These are phyloP conservation scores for Linnemannia zychae DNA, from an alignment of 192 early-diverging fungal genomes.

Conservation along the genomic window DNA sequence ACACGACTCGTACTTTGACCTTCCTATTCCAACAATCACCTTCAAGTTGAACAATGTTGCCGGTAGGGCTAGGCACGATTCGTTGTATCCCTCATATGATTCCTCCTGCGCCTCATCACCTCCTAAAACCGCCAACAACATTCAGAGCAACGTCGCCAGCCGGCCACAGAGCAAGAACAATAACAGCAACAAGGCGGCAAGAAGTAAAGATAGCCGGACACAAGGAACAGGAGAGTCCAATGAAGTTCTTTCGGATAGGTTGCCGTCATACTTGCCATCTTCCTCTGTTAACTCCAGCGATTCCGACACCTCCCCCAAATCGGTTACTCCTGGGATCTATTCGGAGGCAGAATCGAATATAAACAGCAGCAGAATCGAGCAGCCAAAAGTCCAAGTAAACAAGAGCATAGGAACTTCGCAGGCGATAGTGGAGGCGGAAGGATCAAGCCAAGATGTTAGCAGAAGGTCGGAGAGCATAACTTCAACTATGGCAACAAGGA, in stretches of 20 bases:
- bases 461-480: not conserved
- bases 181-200: not conserved
- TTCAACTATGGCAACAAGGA: not conserved
- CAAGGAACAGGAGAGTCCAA: not conserved
- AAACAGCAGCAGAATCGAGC: not conserved
- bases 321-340: not conserved
- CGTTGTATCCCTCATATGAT: conserved; percentile 27
- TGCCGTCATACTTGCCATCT: not conserved
- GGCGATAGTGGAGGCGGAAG: not conserved
- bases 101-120: conserved; percentile 38
- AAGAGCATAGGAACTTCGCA: not conserved
- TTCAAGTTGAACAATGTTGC: not conserved
- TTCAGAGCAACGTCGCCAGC: conserved; percentile 31
- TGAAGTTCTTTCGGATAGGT: not conserved
- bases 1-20: not conserved
- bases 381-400: not conserved
- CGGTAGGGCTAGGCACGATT: conserved; percentile 5
- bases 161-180: conserved; percentile 5
- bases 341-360: not conserved
- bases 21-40: not conserved
- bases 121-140: conserved; percentile 16
- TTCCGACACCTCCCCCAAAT: not conserved
- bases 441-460: not conserved
- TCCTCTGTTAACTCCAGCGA: not conserved
- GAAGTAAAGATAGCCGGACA: not conserved